Conservation (phyloP, 2,329 filamentous ascomycete species). For the Paramyrothecium sp. region DNA sequence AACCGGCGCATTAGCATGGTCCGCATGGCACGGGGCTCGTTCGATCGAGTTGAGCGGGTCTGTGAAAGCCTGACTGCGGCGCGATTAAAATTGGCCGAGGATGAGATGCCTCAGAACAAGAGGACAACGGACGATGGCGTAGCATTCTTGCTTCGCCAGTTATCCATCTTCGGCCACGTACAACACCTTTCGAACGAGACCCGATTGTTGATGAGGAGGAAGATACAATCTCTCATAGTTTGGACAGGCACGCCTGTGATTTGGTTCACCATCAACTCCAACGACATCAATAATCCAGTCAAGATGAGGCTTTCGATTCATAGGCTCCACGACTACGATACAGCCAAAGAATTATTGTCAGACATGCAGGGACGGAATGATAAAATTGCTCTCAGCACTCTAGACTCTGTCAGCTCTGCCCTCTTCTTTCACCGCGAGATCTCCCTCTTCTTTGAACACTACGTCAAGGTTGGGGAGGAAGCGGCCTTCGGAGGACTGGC, state of each 20-base stretch:
- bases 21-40: slow-evolving; percentile 3
- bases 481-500: slow-evolving; percentile 7
- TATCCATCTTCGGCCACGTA: neutral
- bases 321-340: too few species aligned
- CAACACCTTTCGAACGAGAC: slow-evolving; percentile 5
- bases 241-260: too few species aligned
- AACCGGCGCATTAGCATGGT: slow-evolving; percentile 6
- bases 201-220: slow-evolving; percentile 1
- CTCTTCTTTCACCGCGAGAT: slow-evolving; percentile 8
- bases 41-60: neutral
- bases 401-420: slow-evolving; percentile 4
- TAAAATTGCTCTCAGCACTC: neutral
- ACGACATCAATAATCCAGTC: too few species aligned
- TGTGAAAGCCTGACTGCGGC: slow-evolving; percentile 1
- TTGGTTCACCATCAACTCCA: too few species aligned
- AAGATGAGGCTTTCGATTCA: too few species aligned
- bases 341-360: neutral
- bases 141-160: neutral
- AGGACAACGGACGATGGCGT: neutral
- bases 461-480: slow-evolving; percentile 6
- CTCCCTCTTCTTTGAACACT: slow-evolving; percentile 9
- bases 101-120: slow-evolving; percentile 1
- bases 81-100: slow-evolving; percentile 4
- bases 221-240: too few species aligned
- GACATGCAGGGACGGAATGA: neutral